Base-by-base conservation (phyloP, 345 rosid genomes). In the Arabis alpina region DNA sequence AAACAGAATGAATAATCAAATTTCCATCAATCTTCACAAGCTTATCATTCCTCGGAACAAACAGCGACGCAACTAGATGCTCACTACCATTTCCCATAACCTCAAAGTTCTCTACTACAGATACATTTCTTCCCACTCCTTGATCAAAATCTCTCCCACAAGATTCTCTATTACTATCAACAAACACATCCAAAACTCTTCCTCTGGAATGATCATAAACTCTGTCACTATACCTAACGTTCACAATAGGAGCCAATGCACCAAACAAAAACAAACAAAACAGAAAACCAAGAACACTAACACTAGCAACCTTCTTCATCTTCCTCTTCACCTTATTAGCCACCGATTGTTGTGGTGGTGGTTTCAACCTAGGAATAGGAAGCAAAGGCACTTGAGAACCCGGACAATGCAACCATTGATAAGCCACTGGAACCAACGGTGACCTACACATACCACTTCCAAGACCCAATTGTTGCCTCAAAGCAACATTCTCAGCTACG, bases 1-100 rank as follows among this genome's bases (percentile, higher is more conserved):
- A 73, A 71, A 87, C 68, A 43, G 97, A 88, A 75, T 86, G 93
- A 77, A 93, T 93, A 59, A 93, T 93, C 86, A 90, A 77, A 76
- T 88, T 93, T 47, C 98, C 98, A 71, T 93, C 97, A 68, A 93
- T 90, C 83, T 90, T 93, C 73, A 90, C 93, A 73, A 93, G 98
- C 80, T 86, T 88, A 66, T 93, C 89, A 71, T 93, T 88, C 82
- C 97, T 88, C 1, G 97, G 93, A 6, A 93, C 98, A 80, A 79
- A 93, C 41, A 93, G 77, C 27, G 93, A 88, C 41, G 96, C 98
- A 66, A 77, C 86, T 58, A 93, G 89, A 4, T 82, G 84, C 76
- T 84, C 89, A 77, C 85, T 88, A 3, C 66, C 71, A 75, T 88
- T 86, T 44, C 70, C 62, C 36, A 12, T 47, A 64, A 13, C 62